phyloP scores from a whole-genome alignment of 2,329 filamentous ascomycete genomes.

The Teratosphaeria zuluensis region DNA sequence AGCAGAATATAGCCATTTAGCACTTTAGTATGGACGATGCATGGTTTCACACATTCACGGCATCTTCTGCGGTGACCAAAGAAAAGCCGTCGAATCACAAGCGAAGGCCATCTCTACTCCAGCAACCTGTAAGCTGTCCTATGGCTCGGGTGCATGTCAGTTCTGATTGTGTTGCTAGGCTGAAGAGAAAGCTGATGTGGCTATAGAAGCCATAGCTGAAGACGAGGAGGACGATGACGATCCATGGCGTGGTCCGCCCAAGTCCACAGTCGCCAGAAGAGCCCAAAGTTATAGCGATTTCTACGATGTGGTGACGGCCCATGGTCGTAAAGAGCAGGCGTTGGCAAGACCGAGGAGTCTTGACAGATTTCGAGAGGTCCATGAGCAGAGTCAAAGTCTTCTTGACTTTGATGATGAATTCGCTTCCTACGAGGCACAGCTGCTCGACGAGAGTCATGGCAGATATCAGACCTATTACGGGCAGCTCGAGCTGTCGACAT shows the following conservation, averaged over 20 bases:
- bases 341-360: constrained; percentile 28
- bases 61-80: constrained; percentile 51
- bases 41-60: constrained; percentile 62
- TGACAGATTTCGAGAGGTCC: not conserved
- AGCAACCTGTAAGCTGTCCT: constrained; percentile 39
- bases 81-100: constrained; percentile 45
- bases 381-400: constrained; percentile 16
- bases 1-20: not conserved
- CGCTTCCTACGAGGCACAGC: constrained; percentile 49
- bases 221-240: constrained; percentile 46
- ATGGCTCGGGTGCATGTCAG: constrained; percentile 22
- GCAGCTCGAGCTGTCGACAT: constrained; percentile 69
- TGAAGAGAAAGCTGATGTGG: constrained; percentile 44
- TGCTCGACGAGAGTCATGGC: constrained; percentile 74
- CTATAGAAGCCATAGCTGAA: constrained; percentile 48
- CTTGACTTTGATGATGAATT: constrained; percentile 53
- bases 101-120: constrained; percentile 59
- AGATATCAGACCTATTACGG: constrained; percentile 80
- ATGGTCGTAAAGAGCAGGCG: constrained; percentile 44
- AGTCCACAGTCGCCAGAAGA: constrained; percentile 54
- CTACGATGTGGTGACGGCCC: constrained; percentile 52
- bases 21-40: constrained; percentile 51
- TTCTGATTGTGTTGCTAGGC: constrained; percentile 43
- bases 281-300: constrained; percentile 74
- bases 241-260: constrained; percentile 47